Evolutionary conservation across 768 basidiomycete species (phyloP), one percentile per base, ranked within the genome.

Genomic region (Amanita rimosa): DNA sequence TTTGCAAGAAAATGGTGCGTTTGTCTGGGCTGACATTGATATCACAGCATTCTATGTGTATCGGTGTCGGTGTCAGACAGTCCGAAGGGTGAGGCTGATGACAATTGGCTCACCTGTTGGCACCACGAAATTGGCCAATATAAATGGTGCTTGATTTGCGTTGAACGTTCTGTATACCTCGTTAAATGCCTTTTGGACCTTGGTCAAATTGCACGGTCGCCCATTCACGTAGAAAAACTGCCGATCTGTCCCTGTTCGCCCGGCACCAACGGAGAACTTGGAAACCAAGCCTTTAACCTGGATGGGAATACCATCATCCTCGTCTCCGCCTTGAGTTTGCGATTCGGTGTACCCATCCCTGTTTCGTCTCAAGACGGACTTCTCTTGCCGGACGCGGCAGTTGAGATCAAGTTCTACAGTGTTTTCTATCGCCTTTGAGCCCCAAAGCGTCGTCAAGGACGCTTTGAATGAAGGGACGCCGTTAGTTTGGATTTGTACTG

Each of bases 1-100:
- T 83, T 56, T 97, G 92, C 9, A 99, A 58, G 44, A 96, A 82
- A 33, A 98, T 85, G 0, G 91, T 94, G n/a, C 95, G 76, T 60
- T 98, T 99, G 67, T 98, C 96, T 0, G 96, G 95, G 53, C 83
- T 89, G 51, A 98, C 87, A 53, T 99, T 99, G 58, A 99, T 81
- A 59, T 99, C 96, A 57, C 80, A 88, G 0, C 78, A 69, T 49
- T 81, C 90, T 93, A 53, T 5, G 46, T 13, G 19, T 6, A 17
- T 10, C 19, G 31, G 27, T 6, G 16, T 10, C 19, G 31, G 27
- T 26, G 13, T 11, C 22, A 16, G 17, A 27, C 31, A 2, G 22
- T 22, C 17, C 38, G 24, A 24, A 40, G n/a, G n/a, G n/a, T n/a
- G n/a, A 5, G 34, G 3, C 14, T 6, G 26, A 46, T 22, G 26